Conservation (phyloP, 495 filamentous ascomycete species). For the Penicillium canescens region DNA sequence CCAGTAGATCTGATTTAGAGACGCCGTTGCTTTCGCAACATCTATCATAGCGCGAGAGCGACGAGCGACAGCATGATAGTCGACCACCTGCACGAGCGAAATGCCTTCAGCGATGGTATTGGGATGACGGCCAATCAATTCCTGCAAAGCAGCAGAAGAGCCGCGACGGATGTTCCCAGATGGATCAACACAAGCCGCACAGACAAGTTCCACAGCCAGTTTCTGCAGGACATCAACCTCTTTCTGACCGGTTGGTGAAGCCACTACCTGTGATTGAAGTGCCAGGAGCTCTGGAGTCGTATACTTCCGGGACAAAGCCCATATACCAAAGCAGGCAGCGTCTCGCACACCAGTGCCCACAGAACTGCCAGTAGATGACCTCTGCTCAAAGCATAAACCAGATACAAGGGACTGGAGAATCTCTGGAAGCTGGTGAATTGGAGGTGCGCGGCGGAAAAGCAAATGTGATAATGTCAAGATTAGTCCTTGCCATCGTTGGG, state of each 20-base stretch:
- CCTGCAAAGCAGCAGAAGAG: constrained; percentile 89
- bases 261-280: constrained; percentile 47
- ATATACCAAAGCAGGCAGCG: constrained; percentile 93
- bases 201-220: constrained; percentile 75
- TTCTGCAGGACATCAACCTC: constrained; percentile 62
- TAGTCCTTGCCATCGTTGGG: constrained; percentile 87
- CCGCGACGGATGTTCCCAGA: constrained; percentile 90
- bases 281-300: constrained; percentile 73
- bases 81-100: constrained; percentile 79
- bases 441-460: constrained; percentile 74
- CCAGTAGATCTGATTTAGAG: constrained; percentile 67
- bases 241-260: constrained; percentile 22
- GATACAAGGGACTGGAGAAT: constrained; percentile 70
- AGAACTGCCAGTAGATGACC: constrained; percentile 74
- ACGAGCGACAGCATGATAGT: constrained; percentile 89
- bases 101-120: constrained; percentile 81
- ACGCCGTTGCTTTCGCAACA: constrained; percentile 66
- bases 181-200: constrained; percentile 82
- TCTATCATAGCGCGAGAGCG: constrained; percentile 78
- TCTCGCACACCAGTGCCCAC: constrained; percentile 94
- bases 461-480: constrained; percentile 85
- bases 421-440: constrained; percentile 61
- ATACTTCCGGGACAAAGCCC: constrained; percentile 88
- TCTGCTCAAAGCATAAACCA: constrained; percentile 82
- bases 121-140: constrained; percentile 90